Conservation (phyloP, 78 protist genomes). For the Paratrimastix pyriformis region DNA sequence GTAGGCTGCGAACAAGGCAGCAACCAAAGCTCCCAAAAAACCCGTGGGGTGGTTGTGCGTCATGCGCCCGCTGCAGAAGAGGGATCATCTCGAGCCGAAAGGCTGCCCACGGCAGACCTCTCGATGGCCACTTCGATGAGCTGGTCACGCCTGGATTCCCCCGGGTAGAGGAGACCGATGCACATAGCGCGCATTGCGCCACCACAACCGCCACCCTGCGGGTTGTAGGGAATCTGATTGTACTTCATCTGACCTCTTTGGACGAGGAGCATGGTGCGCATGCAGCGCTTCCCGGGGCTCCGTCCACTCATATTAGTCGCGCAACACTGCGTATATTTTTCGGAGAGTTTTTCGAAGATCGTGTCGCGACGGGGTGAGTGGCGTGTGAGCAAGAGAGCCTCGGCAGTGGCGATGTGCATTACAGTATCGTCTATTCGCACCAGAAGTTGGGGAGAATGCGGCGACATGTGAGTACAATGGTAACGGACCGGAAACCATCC, state of each 20-base stretch:
- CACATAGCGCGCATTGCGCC: slow-evolving; percentile 67
- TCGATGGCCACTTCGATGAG: slow-evolving; percentile 46
- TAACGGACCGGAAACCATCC: background rate
- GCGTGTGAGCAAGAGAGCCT: slow-evolving; percentile 34
- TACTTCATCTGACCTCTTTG: slow-evolving; percentile 3
- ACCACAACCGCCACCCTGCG: slow-evolving; percentile 63
- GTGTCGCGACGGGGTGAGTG: too few species aligned
- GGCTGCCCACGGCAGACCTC: too few species aligned
- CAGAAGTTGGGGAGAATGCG: slow-evolving; percentile 8
- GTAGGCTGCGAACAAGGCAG: slow-evolving; percentile 57
- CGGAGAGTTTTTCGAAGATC: too few species aligned
- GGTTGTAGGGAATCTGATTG: slow-evolving; percentile 28
- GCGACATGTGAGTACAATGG: background rate
- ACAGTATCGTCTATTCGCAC: slow-evolving; percentile 58
- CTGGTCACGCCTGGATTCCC: too few species aligned
- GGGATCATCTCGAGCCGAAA: too few species aligned
- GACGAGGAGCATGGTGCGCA: background rate
- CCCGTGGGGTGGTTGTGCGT: slow-evolving; percentile 57
- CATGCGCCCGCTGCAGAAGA: slow-evolving; percentile 54
- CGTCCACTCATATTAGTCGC: background rate
- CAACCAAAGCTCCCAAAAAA: slow-evolving; percentile 52
- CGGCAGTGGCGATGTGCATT: slow-evolving; percentile 62
- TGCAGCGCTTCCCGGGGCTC: background rate
- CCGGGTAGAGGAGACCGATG: slow-evolving; percentile 44
- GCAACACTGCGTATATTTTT: too few species aligned